phyloP scores from a whole-genome alignment of 306 rosid species.

The Rosa rugosa region DNA sequence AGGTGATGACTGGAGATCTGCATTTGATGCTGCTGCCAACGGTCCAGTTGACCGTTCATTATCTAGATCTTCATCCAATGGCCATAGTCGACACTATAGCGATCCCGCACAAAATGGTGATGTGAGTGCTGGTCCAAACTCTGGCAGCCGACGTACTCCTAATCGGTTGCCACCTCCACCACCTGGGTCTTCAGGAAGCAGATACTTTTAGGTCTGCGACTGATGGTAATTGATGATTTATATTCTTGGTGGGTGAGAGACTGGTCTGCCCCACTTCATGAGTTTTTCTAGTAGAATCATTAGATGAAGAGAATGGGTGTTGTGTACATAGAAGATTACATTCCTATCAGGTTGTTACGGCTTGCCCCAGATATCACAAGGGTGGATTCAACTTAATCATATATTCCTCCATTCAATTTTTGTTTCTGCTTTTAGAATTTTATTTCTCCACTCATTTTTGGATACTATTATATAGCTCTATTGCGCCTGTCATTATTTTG shows the following conservation, averaged over 20 bases:
- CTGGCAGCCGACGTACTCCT: slow-evolving; percentile 86
- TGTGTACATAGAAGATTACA: slow-evolving; percentile 75
- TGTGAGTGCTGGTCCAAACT: slow-evolving; percentile 55
- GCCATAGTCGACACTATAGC: slow-evolving; percentile 68
- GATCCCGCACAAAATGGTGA: slow-evolving; percentile 92
- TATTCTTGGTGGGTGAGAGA: slow-evolving; percentile 66
- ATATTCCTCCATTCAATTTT: slow-evolving; percentile 40
- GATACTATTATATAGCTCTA: slow-evolving; percentile 35
- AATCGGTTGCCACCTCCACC: slow-evolving; percentile 86
- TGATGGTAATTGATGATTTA: slow-evolving; percentile 31
- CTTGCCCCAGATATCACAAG: slow-evolving; percentile 18
- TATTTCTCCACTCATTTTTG: slow-evolving; percentile 40
- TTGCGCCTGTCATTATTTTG: slow-evolving; percentile 32
- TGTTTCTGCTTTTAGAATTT: slow-evolving; percentile 18
- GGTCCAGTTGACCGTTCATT: slow-evolving; percentile 54
- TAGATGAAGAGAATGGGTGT: slow-evolving; percentile 43
- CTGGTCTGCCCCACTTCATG: slow-evolving; percentile 38
- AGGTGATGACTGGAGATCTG: slow-evolving; percentile 94
- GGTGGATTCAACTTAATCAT: slow-evolving; percentile 31
- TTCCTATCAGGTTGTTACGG: slow-evolving; percentile 38
- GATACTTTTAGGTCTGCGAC: slow-evolving; percentile 44
- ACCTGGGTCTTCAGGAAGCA: slow-evolving; percentile 78
- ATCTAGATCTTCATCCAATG: slow-evolving; percentile 69
- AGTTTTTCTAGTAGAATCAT: slow-evolving; percentile 44
- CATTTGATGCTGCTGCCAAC: slow-evolving; percentile 91